Evolutionary conservation across 2,329 filamentous ascomycete genomes (phyloP), one percentile per base, ranked within the genome.

Genomic region (Thermothelomyces thermophilus): DNA sequence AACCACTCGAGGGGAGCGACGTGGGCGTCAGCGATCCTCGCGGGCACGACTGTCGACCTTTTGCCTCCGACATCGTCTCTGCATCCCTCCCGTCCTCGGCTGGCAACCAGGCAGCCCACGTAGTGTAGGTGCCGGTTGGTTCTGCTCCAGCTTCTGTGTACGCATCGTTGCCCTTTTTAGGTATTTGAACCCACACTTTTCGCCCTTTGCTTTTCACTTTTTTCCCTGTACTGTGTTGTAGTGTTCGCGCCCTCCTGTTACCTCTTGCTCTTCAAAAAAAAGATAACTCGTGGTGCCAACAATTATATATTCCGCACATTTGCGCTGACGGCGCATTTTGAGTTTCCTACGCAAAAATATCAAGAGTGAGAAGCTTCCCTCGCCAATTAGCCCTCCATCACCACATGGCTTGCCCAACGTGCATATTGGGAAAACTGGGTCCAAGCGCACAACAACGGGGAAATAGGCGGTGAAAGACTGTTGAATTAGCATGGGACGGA

Each of bases 381-480:
- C 17, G 26, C 31, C 43, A 20, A 17, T 17, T 31, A 33, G 22
- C 30, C 37, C 43, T 30, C 36, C 37, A 40, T 14, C 36, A 17
- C 22, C 33, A 28, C 44, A 36, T 28, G n/a, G 2, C 19, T 22
- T 19, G 33, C 46, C 51, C 51, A 41, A 47, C 35, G 28, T 44
- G 40, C 47, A 45, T 48, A 44, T 24, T 42, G 28, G 24, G 31
- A 51, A 50, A 51, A 48, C 43, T 46, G 48, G 51, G 51, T 33
- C 51, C 14, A 30, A 52, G 34, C 39, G 43, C 48, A 50, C 51
- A 46, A 43, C 16, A 19, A 28, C 33, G 46, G 40, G 46, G 31
- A 53, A 56, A 48, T 42, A 30, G 48, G 46, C 49, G 54, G 51
- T 52, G 51, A 56, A 52, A 48, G 48, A 48, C 39, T 51, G 28